Evolutionary conservation across 108 stramenopile species (phyloP), one percentile per base, ranked within the genome.

Genomic region (Parmales sp.): DNA sequence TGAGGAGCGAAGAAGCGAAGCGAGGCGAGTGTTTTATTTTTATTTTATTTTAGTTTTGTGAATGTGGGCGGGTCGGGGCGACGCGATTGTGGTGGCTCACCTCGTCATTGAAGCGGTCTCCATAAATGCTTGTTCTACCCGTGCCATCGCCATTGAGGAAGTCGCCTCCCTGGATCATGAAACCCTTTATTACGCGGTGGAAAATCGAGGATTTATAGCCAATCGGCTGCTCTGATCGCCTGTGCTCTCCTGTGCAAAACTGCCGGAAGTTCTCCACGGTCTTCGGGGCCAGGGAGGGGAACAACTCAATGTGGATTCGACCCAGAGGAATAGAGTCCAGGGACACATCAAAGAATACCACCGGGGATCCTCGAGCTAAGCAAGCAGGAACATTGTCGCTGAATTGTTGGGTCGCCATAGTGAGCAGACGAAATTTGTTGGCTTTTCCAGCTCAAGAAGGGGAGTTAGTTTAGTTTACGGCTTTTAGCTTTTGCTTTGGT

Each of bases 121-220:
- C 83, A 64, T 84, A 94, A 20, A 94, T 88, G 66, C 84, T 87
- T 23, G 77, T 78, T 45, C 94, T 91, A 0, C 96, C 93, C 1
- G 79, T 87, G 13, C 98, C 98, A 43, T 97, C 77, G 76, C 93
- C 50, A 51, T 95, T 82, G 65, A 90, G 46, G 65, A 97, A 94
- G 69, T 97, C 96, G 5, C 96, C 95, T 0, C 92, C 89, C 43
- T 92, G 93, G 37, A 86, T 79, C 82, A 89, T 84, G 51, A 85
- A 90, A 36, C 77, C 86, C 83, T 96, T 95, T 65, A 98, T 95
- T 49, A 98, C 90, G 0, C 97, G 85, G 80, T 98, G 97, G 71
- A 98, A 95, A 0, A 77, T 81, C 6, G 80, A 80, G 25, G 87
- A 86, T 66, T 91, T 90, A 82, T 98, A 98, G 0, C 97, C 97